A percentile compares a stretch with the other conserved stretches of the same genome.
These are phyloP conservation scores for Rubroboletus satanas DNA, from an alignment of 768 basidiomycete species.

Conservation along the genomic window DNA sequence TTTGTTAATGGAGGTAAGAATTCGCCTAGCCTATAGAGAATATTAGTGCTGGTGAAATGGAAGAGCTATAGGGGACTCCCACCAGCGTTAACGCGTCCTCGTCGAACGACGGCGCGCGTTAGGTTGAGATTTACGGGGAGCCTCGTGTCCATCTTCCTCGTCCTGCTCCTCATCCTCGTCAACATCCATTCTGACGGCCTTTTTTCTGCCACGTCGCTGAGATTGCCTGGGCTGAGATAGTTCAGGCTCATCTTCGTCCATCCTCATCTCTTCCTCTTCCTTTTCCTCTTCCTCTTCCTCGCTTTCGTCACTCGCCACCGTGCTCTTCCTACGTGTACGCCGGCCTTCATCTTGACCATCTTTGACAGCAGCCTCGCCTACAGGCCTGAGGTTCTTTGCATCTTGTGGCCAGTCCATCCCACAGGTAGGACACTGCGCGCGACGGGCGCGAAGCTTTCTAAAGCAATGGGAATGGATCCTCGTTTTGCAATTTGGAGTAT, in stretches of 20 bases:
- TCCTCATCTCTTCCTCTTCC: constrained; percentile 37
- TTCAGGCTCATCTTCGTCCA: constrained; percentile 32
- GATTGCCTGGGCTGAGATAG: constrained; percentile 30
- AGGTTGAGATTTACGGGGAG: constrained; percentile 18
- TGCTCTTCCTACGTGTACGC: constrained; percentile 33
- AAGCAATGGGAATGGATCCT: constrained; percentile 68
- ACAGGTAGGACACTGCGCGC: constrained; percentile 55
- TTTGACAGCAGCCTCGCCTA: constrained; percentile 68
- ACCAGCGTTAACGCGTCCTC: constrained; percentile 12
- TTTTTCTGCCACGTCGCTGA: constrained; percentile 29
- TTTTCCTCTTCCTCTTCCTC: constrained; percentile 40
- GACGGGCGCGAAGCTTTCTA: constrained; percentile 43
- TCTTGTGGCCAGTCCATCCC: constrained; percentile 55
- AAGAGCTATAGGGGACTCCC: not conserved
- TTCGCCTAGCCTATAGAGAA: constrained; percentile 12
- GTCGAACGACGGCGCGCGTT: constrained; percentile 19
- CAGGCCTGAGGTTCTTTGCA: constrained; percentile 43
- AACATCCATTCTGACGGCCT: constrained; percentile 37
- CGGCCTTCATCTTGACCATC: constrained; percentile 53
- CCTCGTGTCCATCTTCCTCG: constrained; percentile 23
- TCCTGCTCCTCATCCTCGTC: constrained; percentile 43
- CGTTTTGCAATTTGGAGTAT: constrained; percentile 55
- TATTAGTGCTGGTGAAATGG: not conserved
- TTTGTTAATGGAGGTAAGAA: constrained; percentile 13
- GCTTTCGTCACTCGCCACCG: constrained; percentile 36